phyloP scores from a whole-genome alignment of 1,139 yeast genomes.

The Yamadazyma siamensis region DNA sequence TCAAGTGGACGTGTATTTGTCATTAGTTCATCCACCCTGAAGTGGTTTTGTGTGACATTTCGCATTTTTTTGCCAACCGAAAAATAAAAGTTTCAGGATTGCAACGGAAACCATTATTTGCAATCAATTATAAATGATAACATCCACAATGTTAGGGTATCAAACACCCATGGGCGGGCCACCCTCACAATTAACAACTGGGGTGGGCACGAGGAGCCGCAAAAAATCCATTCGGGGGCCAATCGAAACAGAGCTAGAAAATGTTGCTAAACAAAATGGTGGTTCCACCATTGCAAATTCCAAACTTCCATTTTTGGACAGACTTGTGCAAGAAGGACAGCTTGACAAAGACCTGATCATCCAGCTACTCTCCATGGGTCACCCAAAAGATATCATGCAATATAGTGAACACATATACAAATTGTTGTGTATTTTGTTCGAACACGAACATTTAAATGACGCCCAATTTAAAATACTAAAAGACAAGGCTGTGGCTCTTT shows the following conservation, averaged over 20 bases:
- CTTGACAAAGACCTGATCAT: conserved; percentile 26
- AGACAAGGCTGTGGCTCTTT: conserved; percentile 23
- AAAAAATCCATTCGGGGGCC: too few species aligned
- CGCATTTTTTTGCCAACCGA: conserved; percentile 12
- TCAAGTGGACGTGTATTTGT: too few species aligned
- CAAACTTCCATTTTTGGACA: conserved; percentile 8
- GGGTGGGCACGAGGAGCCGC: too few species aligned
- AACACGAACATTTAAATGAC: conserved; percentile 14
- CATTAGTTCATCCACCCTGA: background rate
- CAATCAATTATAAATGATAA: background rate
- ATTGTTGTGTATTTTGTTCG: conserved; percentile 26
- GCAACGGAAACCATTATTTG: conserved; percentile 2
- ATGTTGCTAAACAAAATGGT: conserved; percentile 3
- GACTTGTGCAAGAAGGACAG: conserved; percentile 11
- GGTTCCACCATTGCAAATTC: too few species aligned
- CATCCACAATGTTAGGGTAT: background rate
- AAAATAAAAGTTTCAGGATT: too few species aligned
- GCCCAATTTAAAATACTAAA: conserved; percentile 14
- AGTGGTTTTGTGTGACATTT: conserved; percentile 9
- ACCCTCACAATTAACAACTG: too few species aligned
- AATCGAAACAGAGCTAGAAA: conserved; percentile 1
- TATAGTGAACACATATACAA: conserved; percentile 39
- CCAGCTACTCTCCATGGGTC: conserved; percentile 23
- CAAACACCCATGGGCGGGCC: too few species aligned
- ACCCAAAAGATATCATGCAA: conserved; percentile 32